Conservation (phyloP, 495 filamentous ascomycete genomes). For the Mytilinidion resinicola region DNA sequence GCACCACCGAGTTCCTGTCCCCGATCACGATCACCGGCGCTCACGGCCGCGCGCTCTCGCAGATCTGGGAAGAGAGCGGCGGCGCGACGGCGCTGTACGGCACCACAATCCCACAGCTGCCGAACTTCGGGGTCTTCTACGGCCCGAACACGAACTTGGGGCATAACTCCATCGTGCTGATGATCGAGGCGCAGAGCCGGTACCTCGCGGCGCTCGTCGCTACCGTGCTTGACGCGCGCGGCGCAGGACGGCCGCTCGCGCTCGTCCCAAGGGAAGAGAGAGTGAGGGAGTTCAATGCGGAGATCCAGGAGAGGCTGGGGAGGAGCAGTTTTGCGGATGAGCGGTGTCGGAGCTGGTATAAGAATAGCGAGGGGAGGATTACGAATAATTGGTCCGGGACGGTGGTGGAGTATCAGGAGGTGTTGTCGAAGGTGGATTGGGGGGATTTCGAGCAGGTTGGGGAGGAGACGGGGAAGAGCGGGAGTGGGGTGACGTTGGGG, state of each 20-base stretch:
- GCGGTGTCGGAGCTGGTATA: conserved; percentile 53
- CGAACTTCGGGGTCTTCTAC: conserved; percentile 55
- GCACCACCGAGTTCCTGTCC: conserved; percentile 49
- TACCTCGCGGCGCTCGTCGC: conserved; percentile 47
- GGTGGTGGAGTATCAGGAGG: conserved; percentile 46
- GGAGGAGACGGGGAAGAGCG: conserved; percentile 39
- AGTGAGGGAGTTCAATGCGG: conserved; percentile 42
- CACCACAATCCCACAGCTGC: conserved; percentile 43
- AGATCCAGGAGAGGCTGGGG: conserved; percentile 42
- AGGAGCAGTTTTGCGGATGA: conserved; percentile 47
- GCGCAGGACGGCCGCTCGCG: conserved; percentile 35
- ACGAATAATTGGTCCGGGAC: conserved; percentile 53
- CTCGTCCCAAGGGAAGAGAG: conserved; percentile 37
- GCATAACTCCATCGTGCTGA: conserved; percentile 52
- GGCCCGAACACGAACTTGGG: conserved; percentile 52
- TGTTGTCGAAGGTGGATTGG: conserved; percentile 42
- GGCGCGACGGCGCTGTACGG: conserved; percentile 46
- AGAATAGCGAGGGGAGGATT: conserved; percentile 46
- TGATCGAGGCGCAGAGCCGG: conserved; percentile 53
- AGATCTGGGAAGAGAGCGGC: conserved; percentile 41
- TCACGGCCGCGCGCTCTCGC: conserved; percentile 37
- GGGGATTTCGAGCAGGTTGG: conserved; percentile 41
- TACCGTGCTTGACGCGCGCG: conserved; percentile 38
- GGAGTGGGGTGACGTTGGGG: conserved; percentile 31
- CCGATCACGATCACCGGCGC: conserved; percentile 48